Base-by-base conservation (phyloP, 2,329 filamentous ascomycete species). In the Phaeophleospora eucalypticola region DNA sequence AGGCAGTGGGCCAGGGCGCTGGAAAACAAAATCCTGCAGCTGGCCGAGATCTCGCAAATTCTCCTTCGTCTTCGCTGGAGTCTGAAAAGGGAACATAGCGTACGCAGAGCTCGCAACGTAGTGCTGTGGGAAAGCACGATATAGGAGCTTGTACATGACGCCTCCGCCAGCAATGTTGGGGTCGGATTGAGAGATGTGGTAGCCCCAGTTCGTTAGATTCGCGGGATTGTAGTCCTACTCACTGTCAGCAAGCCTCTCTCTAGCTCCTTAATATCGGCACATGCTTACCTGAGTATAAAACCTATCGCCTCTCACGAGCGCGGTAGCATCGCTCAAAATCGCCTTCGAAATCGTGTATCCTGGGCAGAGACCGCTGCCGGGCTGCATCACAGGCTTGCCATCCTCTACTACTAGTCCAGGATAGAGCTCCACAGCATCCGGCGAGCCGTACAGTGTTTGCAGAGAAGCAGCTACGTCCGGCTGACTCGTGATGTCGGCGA, bases 351-450 rank as follows among this genome's bases (percentile, higher is more conserved):
- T 71, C 0, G 78, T 78, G 58, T 76, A 81, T 0, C 72, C 74
- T 0, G 72, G 73, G 42, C 72, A 73, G 15, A 79, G 70, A n/a
- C 78, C 78, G 43, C 71, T 73, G 2, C 79, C 78, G 1, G 79
- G 71, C 36, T 70, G 64, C 46, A 74, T 73, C 1, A 69, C 67
- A 0, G 71, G 68, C 59, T 82, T 81, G 24, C 71, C 68, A 43
- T 80, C 74, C 59, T 83, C 80, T n/a, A 78, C 69, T 51, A 86
- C 76, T 1, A 87, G 66, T 7, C 84, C 84, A 0, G 83, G 83
- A 58, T 87, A 87, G 4, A 87, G 70, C 59, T 87, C 84, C 9
- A 87, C 80, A 61, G 77, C 78, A 53, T 85, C 82, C 4, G 81
- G 81, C 39, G 82, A 72, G 16, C 76, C 73, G 63, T 85, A 85